These are phyloP conservation scores for Aspergillus diversus DNA, from an alignment of 495 filamentous ascomycete species.

Conservation along the genomic window DNA sequence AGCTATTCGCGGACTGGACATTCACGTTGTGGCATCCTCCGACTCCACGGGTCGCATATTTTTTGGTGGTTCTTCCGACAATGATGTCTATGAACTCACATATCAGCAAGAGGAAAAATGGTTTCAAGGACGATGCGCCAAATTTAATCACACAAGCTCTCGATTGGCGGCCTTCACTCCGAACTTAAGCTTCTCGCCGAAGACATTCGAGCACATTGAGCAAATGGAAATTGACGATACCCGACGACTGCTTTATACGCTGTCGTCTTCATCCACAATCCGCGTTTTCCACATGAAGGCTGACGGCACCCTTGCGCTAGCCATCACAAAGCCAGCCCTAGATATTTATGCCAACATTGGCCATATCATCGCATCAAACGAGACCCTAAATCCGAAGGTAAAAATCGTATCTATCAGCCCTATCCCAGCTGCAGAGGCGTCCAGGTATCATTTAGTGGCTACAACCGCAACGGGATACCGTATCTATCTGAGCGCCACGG, in stretches of 20 bases:
- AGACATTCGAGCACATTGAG: slow-evolving; percentile 62
- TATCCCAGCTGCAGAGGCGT: slow-evolving; percentile 78
- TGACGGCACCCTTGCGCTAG: slow-evolving; percentile 52
- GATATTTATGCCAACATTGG: slow-evolving; percentile 69
- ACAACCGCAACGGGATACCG: slow-evolving; percentile 89
- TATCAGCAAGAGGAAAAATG: slow-evolving; percentile 97
- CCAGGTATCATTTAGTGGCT: slow-evolving; percentile 84
- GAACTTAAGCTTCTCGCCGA: slow-evolving; percentile 52
- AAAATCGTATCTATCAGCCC: slow-evolving; percentile 81
- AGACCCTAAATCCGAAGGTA: slow-evolving; percentile 67
- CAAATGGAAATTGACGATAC: slow-evolving; percentile 88
- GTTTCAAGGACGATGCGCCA: slow-evolving; percentile 82
- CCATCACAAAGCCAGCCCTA: slow-evolving; percentile 58
- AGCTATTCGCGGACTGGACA: slow-evolving; percentile 68
- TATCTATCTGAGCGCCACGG: slow-evolving; percentile 88
- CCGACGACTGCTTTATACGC: slow-evolving; percentile 83
- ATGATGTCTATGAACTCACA: slow-evolving; percentile 87
- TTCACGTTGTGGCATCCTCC: slow-evolving; percentile 77
- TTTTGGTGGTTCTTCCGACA: slow-evolving; percentile 77
- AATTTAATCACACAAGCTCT: slow-evolving; percentile 83
- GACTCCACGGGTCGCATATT: slow-evolving; percentile 83
- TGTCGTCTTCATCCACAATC: slow-evolving; percentile 84
- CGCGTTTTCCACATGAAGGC: slow-evolving; percentile 78
- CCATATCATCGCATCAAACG: slow-evolving; percentile 73
- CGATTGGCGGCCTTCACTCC: slow-evolving; percentile 73